These are phyloP conservation scores for Fusarium protoensiforme DNA, from an alignment of 2,329 filamentous ascomycete genomes.

Conservation along the genomic window DNA sequence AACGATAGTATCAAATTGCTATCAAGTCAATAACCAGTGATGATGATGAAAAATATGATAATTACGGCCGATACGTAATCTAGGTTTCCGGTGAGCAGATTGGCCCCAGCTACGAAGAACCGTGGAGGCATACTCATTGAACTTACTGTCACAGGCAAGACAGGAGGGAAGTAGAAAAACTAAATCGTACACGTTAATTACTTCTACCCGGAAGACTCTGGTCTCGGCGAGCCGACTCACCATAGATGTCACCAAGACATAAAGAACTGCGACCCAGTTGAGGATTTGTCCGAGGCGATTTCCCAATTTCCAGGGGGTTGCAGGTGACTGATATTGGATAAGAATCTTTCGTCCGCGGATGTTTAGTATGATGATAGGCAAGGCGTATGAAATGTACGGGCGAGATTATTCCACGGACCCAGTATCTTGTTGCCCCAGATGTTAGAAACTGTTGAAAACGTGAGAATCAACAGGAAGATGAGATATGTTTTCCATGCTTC, in stretches of 20 bases:
- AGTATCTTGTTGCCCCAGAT: slow-evolving; percentile 56
- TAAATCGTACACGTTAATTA: neutral
- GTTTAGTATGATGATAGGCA: slow-evolving; percentile 53
- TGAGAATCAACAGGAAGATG: slow-evolving; percentile 49
- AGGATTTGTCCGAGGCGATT: slow-evolving; percentile 41
- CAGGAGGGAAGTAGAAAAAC: slow-evolving; percentile 40
- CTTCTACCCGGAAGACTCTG: neutral
- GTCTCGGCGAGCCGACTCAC: slow-evolving; percentile 23
- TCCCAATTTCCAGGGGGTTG: slow-evolving; percentile 44
- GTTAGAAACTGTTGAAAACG: slow-evolving; percentile 46
- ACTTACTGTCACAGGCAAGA: slow-evolving; percentile 29
- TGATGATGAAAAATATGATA: neutral
- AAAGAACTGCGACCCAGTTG: slow-evolving; percentile 48
- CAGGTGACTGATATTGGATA: slow-evolving; percentile 43
- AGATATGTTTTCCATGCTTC: slow-evolving; percentile 54
- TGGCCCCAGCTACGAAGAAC: neutral
- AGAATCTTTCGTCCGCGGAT: slow-evolving; percentile 48
- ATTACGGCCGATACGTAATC: slow-evolving; percentile 50
- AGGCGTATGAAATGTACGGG: slow-evolving; percentile 56
- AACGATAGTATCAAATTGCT: too few relatives aligned
- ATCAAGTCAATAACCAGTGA: too few relatives aligned
- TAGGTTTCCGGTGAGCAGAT: slow-evolving; percentile 16
- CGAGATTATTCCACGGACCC: slow-evolving; percentile 55
- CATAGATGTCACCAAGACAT: slow-evolving; percentile 53
- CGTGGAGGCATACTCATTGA: slow-evolving; percentile 31